Percentiles rank a stretch among this genome's conserved stretches.
Evolutionary conservation across 495 filamentous ascomycete genomes (phyloP).

Genomic region (Trichoderma asperelloides): DNA sequence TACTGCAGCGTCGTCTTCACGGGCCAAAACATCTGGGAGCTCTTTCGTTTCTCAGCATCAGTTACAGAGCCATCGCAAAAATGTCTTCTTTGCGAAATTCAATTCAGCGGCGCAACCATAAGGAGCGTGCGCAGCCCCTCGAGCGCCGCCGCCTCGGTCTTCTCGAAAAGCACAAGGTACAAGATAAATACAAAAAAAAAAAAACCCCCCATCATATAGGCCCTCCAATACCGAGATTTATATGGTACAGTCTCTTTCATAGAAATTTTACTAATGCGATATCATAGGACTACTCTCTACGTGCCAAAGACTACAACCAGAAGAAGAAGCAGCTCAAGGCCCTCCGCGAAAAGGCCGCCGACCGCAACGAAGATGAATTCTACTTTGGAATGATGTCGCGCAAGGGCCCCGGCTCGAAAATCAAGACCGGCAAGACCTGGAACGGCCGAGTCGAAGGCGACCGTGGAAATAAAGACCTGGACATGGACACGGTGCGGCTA

Average conservation of each 20-base stretch:
- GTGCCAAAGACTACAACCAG: slow-evolving; percentile 75
- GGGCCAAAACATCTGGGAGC: not conserved
- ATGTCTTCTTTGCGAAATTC: slow-evolving; percentile 13
- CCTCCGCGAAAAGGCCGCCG: slow-evolving; percentile 69
- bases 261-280: slow-evolving; percentile 16
- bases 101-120: slow-evolving; percentile 42
- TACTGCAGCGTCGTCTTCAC: not conserved
- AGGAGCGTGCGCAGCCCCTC: slow-evolving; percentile 77
- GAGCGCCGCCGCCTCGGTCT: slow-evolving; percentile 77
- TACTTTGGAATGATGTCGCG: slow-evolving; percentile 80
- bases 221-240: not conserved
- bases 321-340: slow-evolving; percentile 75
- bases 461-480: slow-evolving; percentile 49
- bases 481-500: slow-evolving; percentile 67
- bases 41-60: not conserved
- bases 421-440: slow-evolving; percentile 32
- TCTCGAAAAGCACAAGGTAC: slow-evolving; percentile 79
- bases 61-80: not conserved
- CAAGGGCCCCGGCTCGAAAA: slow-evolving; percentile 27
- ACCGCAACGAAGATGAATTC: slow-evolving; percentile 95
- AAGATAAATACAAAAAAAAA: slow-evolving; percentile 8
- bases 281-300: slow-evolving; percentile 70
- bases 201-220: too few species aligned
- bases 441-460: slow-evolving; percentile 50
- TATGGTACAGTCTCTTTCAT: slow-evolving; percentile 21